phyloP scores from a whole-genome alignment of 306 rosid genomes.

The Astragalus glycyphyllos region DNA sequence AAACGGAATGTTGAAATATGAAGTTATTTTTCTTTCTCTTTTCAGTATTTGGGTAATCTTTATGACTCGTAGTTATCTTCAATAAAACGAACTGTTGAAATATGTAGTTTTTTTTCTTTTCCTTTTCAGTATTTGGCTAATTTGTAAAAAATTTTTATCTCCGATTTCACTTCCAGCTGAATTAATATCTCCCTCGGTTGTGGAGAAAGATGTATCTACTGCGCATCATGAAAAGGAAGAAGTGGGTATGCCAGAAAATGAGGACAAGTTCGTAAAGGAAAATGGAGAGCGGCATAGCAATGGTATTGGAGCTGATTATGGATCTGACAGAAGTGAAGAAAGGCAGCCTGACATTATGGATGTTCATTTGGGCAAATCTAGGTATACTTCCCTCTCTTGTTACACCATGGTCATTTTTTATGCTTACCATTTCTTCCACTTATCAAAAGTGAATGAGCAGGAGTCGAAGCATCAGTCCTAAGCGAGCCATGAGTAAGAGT shows the following conservation, averaged over 20 bases:
- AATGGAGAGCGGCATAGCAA: conserved; percentile 75
- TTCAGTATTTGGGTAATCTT: neutral
- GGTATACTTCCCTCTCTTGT: conserved; percentile 78
- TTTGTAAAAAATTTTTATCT: too few species aligned
- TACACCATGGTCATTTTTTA: conserved; percentile 73
- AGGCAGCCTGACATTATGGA: conserved; percentile 83
- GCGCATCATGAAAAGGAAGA: conserved; percentile 52
- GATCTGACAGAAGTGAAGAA: conserved; percentile 67
- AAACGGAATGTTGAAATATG: neutral
- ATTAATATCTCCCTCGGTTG: conserved; percentile 41
- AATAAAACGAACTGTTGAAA: neutral
- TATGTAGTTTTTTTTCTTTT: neutral
- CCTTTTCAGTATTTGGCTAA: conserved; percentile 1
- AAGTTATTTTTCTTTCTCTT: neutral
- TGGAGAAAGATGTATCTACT: conserved; percentile 45
- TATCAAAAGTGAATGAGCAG: conserved; percentile 87
- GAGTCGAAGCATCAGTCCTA: conserved; percentile 93
- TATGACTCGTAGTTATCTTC: neutral
- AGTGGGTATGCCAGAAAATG: conserved; percentile 48
- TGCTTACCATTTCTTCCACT: conserved; percentile 52
- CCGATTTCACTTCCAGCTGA: conserved; percentile 48
- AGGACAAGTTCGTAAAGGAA: conserved; percentile 58
- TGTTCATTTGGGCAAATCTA: conserved; percentile 86
- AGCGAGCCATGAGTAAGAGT: conserved; percentile 83
- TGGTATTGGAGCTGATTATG: conserved; percentile 61